Evolutionary conservation across 305 asterid species (phyloP), one percentile per base, ranked within the genome.

Genomic region (Fraxinus xanthoxyloides): DNA sequence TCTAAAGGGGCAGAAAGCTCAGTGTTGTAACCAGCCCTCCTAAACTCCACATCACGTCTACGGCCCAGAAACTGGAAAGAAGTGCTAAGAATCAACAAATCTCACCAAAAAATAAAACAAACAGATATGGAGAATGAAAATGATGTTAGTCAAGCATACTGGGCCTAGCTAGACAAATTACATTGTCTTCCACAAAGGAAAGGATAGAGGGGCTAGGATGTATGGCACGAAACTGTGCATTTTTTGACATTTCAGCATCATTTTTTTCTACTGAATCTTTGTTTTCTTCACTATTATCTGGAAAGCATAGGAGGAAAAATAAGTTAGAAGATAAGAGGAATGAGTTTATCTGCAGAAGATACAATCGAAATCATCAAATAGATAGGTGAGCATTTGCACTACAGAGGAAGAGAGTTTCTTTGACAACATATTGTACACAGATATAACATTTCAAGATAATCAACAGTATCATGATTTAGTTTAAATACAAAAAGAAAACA

Each of bases 151-250:
- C 76, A 82, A 86, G 82, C 82, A 79, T 85, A 77, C 48, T 82
- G 76, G 83, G 78, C 81, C 72, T 30, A 79, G 85, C 35, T 43
- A 80, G 65, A 72, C 13, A 56, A 84, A 74, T 89, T 97, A 97
- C 99, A 84, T 97, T 97, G 86, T 94, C 98, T 81, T 93, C 97
- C 81, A 97, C 98, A 83, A 90, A 94, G 83, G 98, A 90, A 84
- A 93, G 93, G 87, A 97, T 93, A 43, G 98, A 97, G 80, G 91
- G 76, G 86, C 98, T 92, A 74, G 99, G 99, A 56, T 81, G 63
- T 82, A 97, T 94, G 38, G 98, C 98, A 83, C 98, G 98, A 85
- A 97, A 97, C 80, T 93, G 97, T 7, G 99, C 99, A 89, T 93
- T 97, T 88, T 85, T 89, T 59, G 98, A 97, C 89, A 93, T 84